Percentiles rank a stretch among this genome's conserved stretches.
Conservation (phyloP, 2,329 filamentous ascomycete genomes). For the Alternaria infectoria region DNA sequence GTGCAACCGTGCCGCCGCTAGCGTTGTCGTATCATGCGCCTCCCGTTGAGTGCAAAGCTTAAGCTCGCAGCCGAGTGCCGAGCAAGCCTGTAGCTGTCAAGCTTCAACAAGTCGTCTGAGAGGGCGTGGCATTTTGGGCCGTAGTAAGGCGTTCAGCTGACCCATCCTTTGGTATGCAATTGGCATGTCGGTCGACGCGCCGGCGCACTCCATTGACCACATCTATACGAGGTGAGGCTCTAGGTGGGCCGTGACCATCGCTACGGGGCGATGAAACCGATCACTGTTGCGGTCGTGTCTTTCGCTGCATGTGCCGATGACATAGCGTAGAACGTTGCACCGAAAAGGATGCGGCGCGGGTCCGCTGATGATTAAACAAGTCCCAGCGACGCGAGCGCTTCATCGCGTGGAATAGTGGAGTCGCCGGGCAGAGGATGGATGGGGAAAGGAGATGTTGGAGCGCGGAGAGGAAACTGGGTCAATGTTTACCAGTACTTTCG, state of each 20-base stretch:
- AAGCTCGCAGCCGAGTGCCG: conserved; percentile 15
- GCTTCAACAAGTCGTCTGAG: conserved; percentile 3
- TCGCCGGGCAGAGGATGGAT: background rate
- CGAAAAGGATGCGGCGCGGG: background rate
- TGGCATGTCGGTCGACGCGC: background rate
- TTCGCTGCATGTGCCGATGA: background rate
- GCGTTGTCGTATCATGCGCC: conserved; percentile 3
- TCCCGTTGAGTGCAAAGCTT: conserved; percentile 24
- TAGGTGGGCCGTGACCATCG: background rate
- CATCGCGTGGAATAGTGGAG: background rate
- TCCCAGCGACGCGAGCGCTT: background rate
- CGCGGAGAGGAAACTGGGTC: background rate
- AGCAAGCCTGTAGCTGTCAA: conserved; percentile 1
- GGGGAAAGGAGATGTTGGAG: background rate
- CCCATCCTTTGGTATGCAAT: background rate
- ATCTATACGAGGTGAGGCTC: background rate
- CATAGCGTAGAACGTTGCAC: background rate
- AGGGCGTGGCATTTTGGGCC: background rate
- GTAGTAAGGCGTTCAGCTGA: background rate
- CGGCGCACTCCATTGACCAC: background rate
- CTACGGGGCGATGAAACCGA: background rate
- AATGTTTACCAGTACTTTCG: background rate
- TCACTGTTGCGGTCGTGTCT: background rate
- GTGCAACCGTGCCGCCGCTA: conserved; percentile 27
- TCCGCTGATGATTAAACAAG: background rate